phyloP scores from a whole-genome alignment of 1,139 yeast species.

The Magnusiomyces suaveolens region DNA sequence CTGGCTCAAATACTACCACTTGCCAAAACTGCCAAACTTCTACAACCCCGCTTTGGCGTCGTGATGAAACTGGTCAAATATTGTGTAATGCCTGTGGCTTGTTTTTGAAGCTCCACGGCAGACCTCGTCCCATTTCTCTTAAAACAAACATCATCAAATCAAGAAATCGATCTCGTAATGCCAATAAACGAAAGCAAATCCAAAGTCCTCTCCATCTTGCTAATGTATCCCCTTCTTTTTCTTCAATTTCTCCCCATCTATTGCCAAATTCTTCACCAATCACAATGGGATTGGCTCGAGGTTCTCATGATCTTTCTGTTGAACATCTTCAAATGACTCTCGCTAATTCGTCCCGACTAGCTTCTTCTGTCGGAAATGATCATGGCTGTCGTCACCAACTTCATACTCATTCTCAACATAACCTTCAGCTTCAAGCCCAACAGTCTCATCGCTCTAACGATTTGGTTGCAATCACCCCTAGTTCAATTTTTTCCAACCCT shows the following conservation, averaged over 20 bases:
- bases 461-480: slow-evolving; percentile 9
- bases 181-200: slow-evolving; percentile 11
- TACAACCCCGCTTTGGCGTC: slow-evolving; percentile 87
- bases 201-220: slow-evolving; percentile 20
- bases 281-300: slow-evolving; percentile 13
- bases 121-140: slow-evolving; percentile 81
- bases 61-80: slow-evolving; percentile 89
- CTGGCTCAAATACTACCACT: slow-evolving; percentile 38
- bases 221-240: slow-evolving; percentile 18
- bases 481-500: slow-evolving; percentile 11
- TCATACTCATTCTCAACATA: slow-evolving; percentile 9
- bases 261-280: slow-evolving; percentile 19
- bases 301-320: not conserved
- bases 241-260: slow-evolving; percentile 20
- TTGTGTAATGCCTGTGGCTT: slow-evolving; percentile 91
- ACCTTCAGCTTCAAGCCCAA: not conserved
- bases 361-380: slow-evolving; percentile 2
- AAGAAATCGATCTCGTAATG: slow-evolving; percentile 50
- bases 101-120: slow-evolving; percentile 78
- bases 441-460: not conserved
- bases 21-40: slow-evolving; percentile 87
- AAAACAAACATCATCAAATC: slow-evolving; percentile 89
- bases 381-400: slow-evolving; percentile 11
- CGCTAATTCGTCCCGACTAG: not conserved
- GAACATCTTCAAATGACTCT: slow-evolving; percentile 7